Evolutionary conservation across 192 early-diverging fungal genomes (phyloP), one percentile per base, ranked within the genome.

Genomic region (Coemansia sp.): DNA sequence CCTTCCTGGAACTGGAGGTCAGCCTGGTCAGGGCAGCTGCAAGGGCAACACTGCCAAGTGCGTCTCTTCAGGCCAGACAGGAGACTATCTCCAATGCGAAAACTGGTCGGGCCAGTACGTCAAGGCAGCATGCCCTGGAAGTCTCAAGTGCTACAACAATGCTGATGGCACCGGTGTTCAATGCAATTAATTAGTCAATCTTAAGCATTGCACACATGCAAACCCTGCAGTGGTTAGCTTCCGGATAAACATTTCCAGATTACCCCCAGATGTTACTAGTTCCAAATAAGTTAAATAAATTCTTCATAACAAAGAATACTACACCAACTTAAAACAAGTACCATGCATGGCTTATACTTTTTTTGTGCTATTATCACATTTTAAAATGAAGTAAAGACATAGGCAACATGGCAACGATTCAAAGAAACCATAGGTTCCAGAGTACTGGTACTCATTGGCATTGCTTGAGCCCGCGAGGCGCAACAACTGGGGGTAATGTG

Each of bases 101-200:
- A 73, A 73, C 71, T 78, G 76, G 76, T 72, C 70, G 4, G 71
- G 71, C 64, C 71, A 70, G 64, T 78, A 78, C 21, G 71, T 73
- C 29, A 54, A 63, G 5, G 71, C 67, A 24, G 32, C 24, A 29
- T 78, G 76, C 76, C 76, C 76, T 5, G 14, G 46, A 31, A 65
- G 60, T 36, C 67, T 78, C 62, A 78, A 78, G 64, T 78, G 76
- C 76, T 78, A 78, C 76, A 78, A 66, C 71, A 70, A 67, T 32
- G 64, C 50, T 24, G 23, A 20, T 39, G 55, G 55, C 67, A 70
- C 63, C 20, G 67, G 67, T 22, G 76, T 78, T 19, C 73, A 56
- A 52, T 78, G 76, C 67, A 46, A 63, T 36, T 78, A 72, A 70
- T 14, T 32, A 17, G 39, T 46, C 14, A 14, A 46, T 46, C 14